Conservation (phyloP, 2,329 filamentous ascomycete species). For the Calonectria hawksworthii region DNA sequence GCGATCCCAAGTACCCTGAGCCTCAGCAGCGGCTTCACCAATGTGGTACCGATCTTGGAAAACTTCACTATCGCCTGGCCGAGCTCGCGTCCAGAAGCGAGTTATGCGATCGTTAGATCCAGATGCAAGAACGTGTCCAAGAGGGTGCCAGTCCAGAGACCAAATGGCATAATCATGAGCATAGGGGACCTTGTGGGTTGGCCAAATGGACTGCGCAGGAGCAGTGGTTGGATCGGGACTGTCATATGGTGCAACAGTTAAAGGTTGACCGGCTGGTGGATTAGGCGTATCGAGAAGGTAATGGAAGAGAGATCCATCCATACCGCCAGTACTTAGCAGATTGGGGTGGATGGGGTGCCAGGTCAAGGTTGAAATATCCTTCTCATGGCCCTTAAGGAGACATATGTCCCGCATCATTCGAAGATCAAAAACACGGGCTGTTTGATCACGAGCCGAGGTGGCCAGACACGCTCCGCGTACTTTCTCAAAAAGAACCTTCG, state of each 20-base stretch:
- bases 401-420: conserved; percentile 99
- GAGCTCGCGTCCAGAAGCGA: conserved; percentile 93
- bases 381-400: conserved; percentile 93
- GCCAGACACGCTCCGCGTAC: conserved; percentile 88
- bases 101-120: conserved; percentile 98
- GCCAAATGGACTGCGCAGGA: conserved; percentile 90
- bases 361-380: conserved; percentile 91
- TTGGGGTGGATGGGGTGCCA: conserved; percentile 96
- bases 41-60: conserved; percentile 96
- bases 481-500: conserved; percentile 91
- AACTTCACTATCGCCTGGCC: conserved; percentile 88
- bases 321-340: conserved; percentile 89
- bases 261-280: conserved; percentile 78
- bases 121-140: conserved; percentile 94
- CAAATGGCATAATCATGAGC: conserved; percentile 97
- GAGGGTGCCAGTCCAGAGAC: conserved; percentile 97
- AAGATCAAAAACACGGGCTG: conserved; percentile 92
- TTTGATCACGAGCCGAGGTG: conserved; percentile 93
- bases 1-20: conserved; percentile 93
- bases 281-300: conserved; percentile 98
- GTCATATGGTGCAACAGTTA: conserved; percentile 87
- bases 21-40: conserved; percentile 92
- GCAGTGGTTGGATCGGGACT: conserved; percentile 83
- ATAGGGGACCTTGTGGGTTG: conserved; percentile 87
- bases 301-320: conserved; percentile 91